Percentiles rank a stretch among this genome's conserved stretches.
Evolutionary conservation across 2,329 filamentous ascomycete species (phyloP).

Genomic region (Colletotrichum karsti): DNA sequence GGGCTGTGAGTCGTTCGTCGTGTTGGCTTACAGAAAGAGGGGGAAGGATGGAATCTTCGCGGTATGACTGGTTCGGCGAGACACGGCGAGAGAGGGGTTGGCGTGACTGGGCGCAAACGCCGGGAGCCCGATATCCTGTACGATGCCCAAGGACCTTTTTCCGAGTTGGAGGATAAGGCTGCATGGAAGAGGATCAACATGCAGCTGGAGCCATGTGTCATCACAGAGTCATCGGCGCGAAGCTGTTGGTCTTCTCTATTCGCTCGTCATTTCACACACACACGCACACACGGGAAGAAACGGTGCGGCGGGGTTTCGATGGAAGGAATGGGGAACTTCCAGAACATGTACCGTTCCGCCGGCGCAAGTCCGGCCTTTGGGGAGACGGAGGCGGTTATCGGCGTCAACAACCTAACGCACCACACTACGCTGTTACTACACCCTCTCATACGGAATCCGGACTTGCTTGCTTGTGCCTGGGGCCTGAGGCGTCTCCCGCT

Average conservation of each 20-base stretch:
- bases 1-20: neutral
- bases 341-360: slow-evolving; percentile 9
- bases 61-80: neutral
- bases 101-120: neutral
- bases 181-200: slow-evolving; percentile 22
- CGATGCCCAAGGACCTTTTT: neutral
- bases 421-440: neutral
- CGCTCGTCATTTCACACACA: neutral
- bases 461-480: neutral
- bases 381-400: too few relatives aligned
- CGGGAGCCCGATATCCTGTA: neutral
- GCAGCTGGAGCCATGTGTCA: slow-evolving; percentile 21
- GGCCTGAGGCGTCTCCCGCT: slow-evolving; percentile 11
- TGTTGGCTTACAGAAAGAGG: neutral
- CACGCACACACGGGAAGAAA: neutral
- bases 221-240: slow-evolving; percentile 8
- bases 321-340: neutral
- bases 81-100: neutral
- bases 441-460: neutral
- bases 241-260: neutral
- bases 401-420: neutral
- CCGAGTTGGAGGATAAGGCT: slow-evolving; percentile 24
- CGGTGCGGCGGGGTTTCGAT: neutral
- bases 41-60: neutral
- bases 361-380: too few relatives aligned